Percentiles rank a stretch among this genome's conserved stretches.
phyloP scores from a whole-genome alignment of 83 land plant genomes.

The Diphasiastrum complanatum region DNA sequence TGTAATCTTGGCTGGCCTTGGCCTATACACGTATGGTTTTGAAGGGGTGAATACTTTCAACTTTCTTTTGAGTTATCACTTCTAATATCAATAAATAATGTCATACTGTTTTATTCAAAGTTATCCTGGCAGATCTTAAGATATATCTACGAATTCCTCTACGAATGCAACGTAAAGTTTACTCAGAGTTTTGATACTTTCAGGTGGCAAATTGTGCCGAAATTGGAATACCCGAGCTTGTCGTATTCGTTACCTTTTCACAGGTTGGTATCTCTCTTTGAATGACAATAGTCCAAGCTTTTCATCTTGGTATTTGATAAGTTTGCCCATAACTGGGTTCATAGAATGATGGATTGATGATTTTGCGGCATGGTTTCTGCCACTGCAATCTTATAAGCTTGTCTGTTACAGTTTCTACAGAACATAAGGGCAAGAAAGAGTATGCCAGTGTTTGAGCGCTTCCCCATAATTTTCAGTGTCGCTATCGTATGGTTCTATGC shows the following conservation, averaged over 20 bases:
- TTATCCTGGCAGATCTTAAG: too few relatives aligned
- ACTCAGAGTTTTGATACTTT: not conserved
- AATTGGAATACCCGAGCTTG: slow-evolving; percentile 76
- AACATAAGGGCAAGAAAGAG: not conserved
- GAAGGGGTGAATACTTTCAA: slow-evolving; percentile 46
- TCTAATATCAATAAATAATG: not conserved
- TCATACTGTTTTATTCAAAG: not conserved
- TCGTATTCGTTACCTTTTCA: slow-evolving; percentile 49
- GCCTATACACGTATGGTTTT: slow-evolving; percentile 75
- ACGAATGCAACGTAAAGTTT: not conserved
- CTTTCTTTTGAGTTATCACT: not conserved
- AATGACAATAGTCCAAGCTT: not conserved
- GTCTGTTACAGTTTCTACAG: slow-evolving; percentile 20
- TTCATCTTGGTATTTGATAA: not conserved
- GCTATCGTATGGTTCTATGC: slow-evolving; percentile 34
- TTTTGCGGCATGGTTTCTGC: not conserved
- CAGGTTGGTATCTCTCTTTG: slow-evolving; percentile 35
- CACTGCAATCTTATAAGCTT: not conserved
- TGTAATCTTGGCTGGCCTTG: slow-evolving; percentile 69
- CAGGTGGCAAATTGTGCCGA: slow-evolving; percentile 94
- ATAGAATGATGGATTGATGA: not conserved
- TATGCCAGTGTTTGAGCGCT: slow-evolving; percentile 28
- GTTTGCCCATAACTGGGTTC: not conserved
- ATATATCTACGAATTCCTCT: slow-evolving; percentile 2
- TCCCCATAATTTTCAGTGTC: slow-evolving; percentile 22